Evolutionary conservation across 2,329 filamentous ascomycete species (phyloP).

Genomic region (Metarhizium humberi): DNA sequence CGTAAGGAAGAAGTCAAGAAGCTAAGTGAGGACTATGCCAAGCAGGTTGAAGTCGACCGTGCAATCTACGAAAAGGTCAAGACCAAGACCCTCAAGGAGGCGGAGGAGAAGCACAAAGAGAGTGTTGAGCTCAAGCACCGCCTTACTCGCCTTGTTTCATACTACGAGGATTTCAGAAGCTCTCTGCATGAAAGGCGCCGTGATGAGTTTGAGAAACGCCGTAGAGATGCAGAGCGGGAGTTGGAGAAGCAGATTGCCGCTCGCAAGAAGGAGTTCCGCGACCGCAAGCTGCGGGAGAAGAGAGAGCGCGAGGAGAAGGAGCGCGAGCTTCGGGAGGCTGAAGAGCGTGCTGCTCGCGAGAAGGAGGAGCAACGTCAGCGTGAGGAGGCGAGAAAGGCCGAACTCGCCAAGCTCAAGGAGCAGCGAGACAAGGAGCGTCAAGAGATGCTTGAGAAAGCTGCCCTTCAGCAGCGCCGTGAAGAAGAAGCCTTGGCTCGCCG

Average conservation of each 20-base stretch:
- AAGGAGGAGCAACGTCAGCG: conserved; percentile 74
- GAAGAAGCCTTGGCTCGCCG: conserved; percentile 77
- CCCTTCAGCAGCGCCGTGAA: conserved; percentile 70
- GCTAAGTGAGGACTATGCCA: conserved; percentile 73
- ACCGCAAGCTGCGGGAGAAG: conserved; percentile 74
- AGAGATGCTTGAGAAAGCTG: conserved; percentile 55
- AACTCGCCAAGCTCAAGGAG: conserved; percentile 58
- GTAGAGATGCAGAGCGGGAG: conserved; percentile 84
- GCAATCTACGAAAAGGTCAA: conserved; percentile 74
- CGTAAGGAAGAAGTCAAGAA: conserved; percentile 94
- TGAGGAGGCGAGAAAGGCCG: conserved; percentile 71
- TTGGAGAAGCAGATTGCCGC: conserved; percentile 83
- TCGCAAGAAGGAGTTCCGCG: conserved; percentile 81
- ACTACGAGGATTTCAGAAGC: conserved; percentile 75
- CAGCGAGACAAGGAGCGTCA: conserved; percentile 58
- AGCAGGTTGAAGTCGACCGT: conserved; percentile 69
- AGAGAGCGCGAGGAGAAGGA: conserved; percentile 79
- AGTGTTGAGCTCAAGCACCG: conserved; percentile 91
- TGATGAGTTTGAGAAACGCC: conserved; percentile 92
- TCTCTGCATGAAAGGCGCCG: conserved; percentile 79
- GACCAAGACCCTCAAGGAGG: conserved; percentile 66
- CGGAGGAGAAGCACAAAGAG: conserved; percentile 83
- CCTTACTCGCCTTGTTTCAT: conserved; percentile 72
- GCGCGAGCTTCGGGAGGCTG: conserved; percentile 67
- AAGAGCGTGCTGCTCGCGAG: conserved; percentile 71